phyloP scores from a whole-genome alignment of 176 grass and related monocot species.

The Carex littledalei region DNA sequence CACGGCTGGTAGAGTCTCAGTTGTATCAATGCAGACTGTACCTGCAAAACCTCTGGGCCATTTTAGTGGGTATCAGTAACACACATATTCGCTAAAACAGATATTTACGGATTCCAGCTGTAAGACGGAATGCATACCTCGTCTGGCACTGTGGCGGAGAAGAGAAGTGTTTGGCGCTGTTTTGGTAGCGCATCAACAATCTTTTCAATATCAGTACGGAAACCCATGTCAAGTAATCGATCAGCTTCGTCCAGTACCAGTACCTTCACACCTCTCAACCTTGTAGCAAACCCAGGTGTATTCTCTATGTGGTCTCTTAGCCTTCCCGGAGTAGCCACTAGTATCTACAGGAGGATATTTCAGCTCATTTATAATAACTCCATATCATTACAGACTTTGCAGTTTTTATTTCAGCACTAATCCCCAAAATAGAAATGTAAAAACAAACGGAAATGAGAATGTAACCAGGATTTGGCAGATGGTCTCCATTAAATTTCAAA shows the following conservation, averaged over 20 bases:
- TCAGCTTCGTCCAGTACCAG: slow-evolving; percentile 98
- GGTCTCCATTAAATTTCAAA: background rate
- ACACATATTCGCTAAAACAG: background rate
- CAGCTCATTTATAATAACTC: background rate
- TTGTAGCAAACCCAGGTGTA: slow-evolving; percentile 82
- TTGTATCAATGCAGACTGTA: background rate
- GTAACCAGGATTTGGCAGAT: background rate
- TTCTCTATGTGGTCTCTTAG: slow-evolving; percentile 97
- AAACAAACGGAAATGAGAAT: background rate
- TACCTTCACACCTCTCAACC: slow-evolving; percentile 77
- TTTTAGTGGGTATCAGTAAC: background rate
- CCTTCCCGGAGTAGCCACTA: slow-evolving; percentile 87
- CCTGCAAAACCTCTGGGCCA: background rate
- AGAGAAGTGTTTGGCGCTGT: slow-evolving; percentile 83
- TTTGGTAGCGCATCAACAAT: slow-evolving; percentile 81
- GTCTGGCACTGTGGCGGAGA: slow-evolving; percentile 93
- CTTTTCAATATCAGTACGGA: slow-evolving; percentile 84
- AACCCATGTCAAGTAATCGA: slow-evolving; percentile 97
- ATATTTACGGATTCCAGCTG: background rate
- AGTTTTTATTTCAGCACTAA: background rate
- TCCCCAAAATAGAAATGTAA: background rate
- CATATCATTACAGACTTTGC: background rate
- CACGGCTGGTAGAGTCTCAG: background rate
- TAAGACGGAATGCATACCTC: slow-evolving; percentile 39
- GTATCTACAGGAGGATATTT: slow-evolving; percentile 41